These are phyloP conservation scores for Coleophoma eucalyptorum DNA, from an alignment of 2,329 filamentous ascomycete species.

Conservation along the genomic window DNA sequence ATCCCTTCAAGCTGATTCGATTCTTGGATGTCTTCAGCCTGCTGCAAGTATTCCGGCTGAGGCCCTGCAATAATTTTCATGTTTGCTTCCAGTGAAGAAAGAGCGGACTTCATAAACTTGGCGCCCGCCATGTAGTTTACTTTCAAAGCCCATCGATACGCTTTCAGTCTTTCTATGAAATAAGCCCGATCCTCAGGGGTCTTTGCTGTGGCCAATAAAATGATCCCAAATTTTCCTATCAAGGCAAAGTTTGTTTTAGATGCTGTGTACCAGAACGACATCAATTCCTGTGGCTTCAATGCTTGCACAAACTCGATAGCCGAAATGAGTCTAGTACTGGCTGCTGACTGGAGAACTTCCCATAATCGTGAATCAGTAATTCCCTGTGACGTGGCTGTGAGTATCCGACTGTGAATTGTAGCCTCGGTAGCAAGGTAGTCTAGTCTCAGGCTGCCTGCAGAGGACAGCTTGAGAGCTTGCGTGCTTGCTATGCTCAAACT, in stretches of 20 bases:
- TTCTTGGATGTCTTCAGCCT: too few relatives aligned
- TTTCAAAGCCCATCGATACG: constrained; percentile 21
- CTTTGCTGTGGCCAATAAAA: constrained; percentile 27
- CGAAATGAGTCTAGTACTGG: constrained; percentile 31
- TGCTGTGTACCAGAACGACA: constrained; percentile 40
- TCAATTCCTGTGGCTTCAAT: constrained; percentile 38
- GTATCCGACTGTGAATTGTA: constrained; percentile 45
- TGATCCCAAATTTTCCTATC: constrained; percentile 36
- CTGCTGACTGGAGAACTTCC: constrained; percentile 25
- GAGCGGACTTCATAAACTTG: constrained; percentile 24
- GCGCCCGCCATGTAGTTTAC: constrained; percentile 21
- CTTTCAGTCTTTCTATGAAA: constrained; percentile 16
- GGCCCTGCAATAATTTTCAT: too few relatives aligned
- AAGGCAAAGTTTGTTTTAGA: constrained; percentile 38
- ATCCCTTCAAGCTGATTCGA: too few relatives aligned
- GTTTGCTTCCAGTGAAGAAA: constrained; percentile 17
- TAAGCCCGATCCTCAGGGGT: constrained; percentile 18
- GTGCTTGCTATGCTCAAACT: constrained; percentile 39
- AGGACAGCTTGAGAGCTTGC: constrained; percentile 35
- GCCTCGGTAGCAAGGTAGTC: constrained; percentile 48
- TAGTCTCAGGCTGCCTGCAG: constrained; percentile 38
- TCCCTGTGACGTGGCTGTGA: constrained; percentile 36
- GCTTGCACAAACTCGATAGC: constrained; percentile 36
- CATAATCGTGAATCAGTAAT: constrained; percentile 11
- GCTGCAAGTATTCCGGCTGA: too few relatives aligned